Evolutionary conservation across 179 eudicot species (phyloP).

Genomic region (Kewa caespitosa): DNA sequence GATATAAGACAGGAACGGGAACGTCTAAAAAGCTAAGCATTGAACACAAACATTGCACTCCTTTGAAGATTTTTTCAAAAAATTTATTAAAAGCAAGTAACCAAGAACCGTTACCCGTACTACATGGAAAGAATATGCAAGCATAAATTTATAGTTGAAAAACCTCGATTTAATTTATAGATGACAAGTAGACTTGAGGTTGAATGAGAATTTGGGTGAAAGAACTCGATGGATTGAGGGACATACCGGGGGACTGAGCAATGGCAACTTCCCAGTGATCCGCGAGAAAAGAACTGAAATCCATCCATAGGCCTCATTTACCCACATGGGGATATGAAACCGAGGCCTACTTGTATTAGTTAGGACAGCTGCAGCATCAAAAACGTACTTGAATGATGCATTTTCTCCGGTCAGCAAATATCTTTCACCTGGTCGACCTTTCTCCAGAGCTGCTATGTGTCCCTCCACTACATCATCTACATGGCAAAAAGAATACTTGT

Average conservation of each 20-base stretch:
- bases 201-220: background rate
- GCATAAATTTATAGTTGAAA: background rate
- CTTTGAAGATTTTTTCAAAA: too few species aligned
- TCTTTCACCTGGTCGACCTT: conserved; percentile 78
- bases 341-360: conserved; percentile 65
- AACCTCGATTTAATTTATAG: too few species aligned
- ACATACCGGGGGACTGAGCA: conserved; percentile 89
- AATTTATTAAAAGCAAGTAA: too few species aligned
- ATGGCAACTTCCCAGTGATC: conserved; percentile 78
- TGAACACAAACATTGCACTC: too few species aligned
- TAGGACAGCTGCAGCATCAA: conserved; percentile 67
- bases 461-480: conserved; percentile 92
- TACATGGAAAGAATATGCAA: too few species aligned
- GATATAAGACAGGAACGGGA: background rate
- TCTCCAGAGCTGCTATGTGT: conserved; percentile 73
- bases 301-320: conserved; percentile 74
- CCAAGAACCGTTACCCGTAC: too few species aligned
- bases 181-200: background rate
- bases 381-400: conserved; percentile 79
- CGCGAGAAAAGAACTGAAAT: conserved; percentile 55
- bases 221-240: background rate
- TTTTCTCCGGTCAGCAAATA: conserved; percentile 96
- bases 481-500: conserved; percentile 70
- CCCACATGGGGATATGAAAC: conserved; percentile 54
- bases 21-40: background rate